These are phyloP conservation scores for Lasiosphaeria ovina DNA, from an alignment of 495 filamentous ascomycete species.

Conservation along the genomic window DNA sequence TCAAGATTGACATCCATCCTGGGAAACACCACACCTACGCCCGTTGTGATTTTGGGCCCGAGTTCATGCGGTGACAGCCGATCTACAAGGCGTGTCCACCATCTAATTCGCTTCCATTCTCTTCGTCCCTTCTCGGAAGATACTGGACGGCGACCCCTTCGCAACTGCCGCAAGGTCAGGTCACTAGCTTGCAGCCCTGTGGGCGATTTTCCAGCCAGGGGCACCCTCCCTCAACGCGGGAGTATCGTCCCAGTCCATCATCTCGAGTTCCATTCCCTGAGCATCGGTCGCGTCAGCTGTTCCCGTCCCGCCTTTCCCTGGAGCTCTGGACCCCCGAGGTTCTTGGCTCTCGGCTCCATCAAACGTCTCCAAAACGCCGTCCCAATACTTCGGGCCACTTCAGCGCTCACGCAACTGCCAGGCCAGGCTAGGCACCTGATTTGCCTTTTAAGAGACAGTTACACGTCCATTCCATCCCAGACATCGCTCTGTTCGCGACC, in stretches of 20 bases:
- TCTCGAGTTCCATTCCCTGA: not conserved
- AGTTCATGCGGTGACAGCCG: not conserved
- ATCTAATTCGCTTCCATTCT: not conserved
- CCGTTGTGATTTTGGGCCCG: not conserved
- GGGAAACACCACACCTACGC: no score
- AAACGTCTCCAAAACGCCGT: conserved; percentile 8
- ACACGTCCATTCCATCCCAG: conserved; percentile 12
- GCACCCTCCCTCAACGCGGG: not conserved
- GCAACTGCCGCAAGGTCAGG: not conserved
- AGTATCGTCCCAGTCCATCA: not conserved
- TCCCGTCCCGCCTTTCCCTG: no score
- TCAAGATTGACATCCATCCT: no score
- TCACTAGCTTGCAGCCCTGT: not conserved
- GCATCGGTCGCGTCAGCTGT: not conserved
- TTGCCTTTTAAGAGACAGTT: not conserved
- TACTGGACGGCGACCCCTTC: not conserved
- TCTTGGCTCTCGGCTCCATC: conserved; percentile 1
- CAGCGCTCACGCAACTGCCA: not conserved
- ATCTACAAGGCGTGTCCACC: conserved; percentile 1
- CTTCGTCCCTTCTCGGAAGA: not conserved
- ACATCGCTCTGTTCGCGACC: conserved; percentile 12
- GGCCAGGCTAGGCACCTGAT: not conserved
- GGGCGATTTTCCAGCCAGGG: not conserved
- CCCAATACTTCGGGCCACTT: not conserved
- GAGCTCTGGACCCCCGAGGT: no score